These are phyloP conservation scores for Beauveria pseudobassiana DNA, from an alignment of 2,329 filamentous ascomycete genomes.

Conservation along the genomic window DNA sequence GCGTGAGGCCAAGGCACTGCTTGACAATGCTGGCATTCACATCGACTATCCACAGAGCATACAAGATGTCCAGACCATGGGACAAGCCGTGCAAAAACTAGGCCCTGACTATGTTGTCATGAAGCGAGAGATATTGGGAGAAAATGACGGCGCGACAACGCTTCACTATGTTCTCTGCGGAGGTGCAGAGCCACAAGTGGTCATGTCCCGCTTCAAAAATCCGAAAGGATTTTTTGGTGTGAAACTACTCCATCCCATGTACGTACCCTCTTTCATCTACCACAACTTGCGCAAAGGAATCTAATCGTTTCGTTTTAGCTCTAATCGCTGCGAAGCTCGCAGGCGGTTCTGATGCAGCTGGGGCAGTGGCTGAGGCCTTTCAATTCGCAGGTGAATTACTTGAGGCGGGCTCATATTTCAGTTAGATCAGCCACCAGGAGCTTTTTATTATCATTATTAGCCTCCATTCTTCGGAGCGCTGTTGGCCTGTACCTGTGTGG, in stretches of 20 bases:
- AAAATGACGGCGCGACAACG: constrained; percentile 7
- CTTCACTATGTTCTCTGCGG: constrained; percentile 9
- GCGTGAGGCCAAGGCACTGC: constrained; percentile 7
- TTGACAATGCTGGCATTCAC: not conserved
- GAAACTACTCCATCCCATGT: constrained; percentile 10
- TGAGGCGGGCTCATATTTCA: constrained; percentile 1
- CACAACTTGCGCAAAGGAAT: not conserved
- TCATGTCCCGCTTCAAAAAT: constrained; percentile 2
- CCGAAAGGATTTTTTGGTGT: constrained; percentile 5
- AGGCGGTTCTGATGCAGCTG: not conserved
- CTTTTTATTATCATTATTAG: too few relatives aligned
- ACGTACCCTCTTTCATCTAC: not conserved
- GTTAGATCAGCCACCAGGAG: not conserved
- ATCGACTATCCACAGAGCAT: constrained; percentile 7
- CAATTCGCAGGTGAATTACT: constrained; percentile 6
- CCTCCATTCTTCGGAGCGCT: too few relatives aligned
- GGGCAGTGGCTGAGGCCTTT: constrained; percentile 7
- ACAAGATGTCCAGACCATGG: constrained; percentile 2
- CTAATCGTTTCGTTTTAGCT: not conserved
- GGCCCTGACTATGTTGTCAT: constrained; percentile 10
- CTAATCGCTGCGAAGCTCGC: constrained; percentile 3
- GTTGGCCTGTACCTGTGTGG: too few relatives aligned
- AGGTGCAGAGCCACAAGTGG: not conserved
- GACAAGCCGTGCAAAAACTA: not conserved
- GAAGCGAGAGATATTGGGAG: constrained; percentile 3